These are phyloP conservation scores for Cicer chorassanicum DNA, from an alignment of 306 rosid species.

Conservation along the genomic window DNA sequence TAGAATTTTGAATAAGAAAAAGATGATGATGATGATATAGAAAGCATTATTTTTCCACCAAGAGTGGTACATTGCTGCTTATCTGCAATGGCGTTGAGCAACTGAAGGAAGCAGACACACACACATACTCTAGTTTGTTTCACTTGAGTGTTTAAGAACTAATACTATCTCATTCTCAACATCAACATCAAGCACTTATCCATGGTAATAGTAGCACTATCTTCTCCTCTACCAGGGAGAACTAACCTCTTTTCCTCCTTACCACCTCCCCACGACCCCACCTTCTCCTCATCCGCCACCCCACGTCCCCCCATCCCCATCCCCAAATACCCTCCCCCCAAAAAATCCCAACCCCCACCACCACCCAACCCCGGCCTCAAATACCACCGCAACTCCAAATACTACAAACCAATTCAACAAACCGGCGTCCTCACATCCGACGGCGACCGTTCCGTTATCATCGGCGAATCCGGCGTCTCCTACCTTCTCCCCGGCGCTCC, in stretches of 20 bases:
- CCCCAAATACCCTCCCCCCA: conserved; percentile 59
- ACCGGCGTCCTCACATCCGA: conserved; percentile 61
- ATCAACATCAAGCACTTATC: too few species aligned
- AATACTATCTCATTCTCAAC: too few species aligned
- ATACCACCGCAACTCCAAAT: conserved; percentile 69
- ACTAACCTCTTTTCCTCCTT: conserved; percentile 80
- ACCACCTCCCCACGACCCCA: conserved; percentile 42
- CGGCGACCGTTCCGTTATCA: conserved; percentile 74
- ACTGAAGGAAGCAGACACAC: too few species aligned
- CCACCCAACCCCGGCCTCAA: conserved; percentile 66
- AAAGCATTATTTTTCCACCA: too few species aligned
- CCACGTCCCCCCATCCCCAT: conserved; percentile 49
- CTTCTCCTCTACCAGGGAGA: conserved; percentile 65
- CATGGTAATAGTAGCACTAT: conserved; percentile 67
- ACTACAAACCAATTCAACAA: conserved; percentile 69
- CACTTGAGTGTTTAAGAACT: too few species aligned
- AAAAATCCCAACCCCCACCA: conserved; percentile 55
- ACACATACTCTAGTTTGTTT: too few species aligned
- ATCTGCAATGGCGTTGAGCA: too few species aligned
- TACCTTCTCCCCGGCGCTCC: conserved; percentile 92
- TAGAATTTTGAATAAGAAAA: too few species aligned
- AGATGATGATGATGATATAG: too few species aligned
- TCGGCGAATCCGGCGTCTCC: conserved; percentile 87
- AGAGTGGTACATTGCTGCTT: too few species aligned
- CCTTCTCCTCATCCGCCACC: conserved; percentile 43